Evolutionary conservation across 2,329 filamentous ascomycete genomes (phyloP), one percentile per base, ranked within the genome.

Genomic region (Dryadomyces quercivorus): DNA sequence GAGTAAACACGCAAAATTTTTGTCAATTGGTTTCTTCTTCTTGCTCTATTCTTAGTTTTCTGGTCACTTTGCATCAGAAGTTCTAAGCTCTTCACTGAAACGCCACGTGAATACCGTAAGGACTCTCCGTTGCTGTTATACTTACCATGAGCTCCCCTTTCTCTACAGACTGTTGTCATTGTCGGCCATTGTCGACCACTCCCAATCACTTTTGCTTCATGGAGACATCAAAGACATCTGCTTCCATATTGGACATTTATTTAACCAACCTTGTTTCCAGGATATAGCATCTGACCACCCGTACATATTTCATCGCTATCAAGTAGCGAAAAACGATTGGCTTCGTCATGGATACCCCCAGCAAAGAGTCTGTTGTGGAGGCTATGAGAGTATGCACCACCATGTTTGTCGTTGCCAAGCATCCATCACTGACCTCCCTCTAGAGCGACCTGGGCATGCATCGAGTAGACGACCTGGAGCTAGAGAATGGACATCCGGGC

Each of bases 381-480:
- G 54, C 54, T 4, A 56, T 56, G 54, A 53, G 31, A 20, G 54
- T 53, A 47, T n/a, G 20, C 20, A 3, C 12, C 34, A 3, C 15
- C n/a, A 38, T 48, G n/a, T 50, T 52, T 49, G n/a, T 43, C 18
- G 26, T n/a, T 2, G 21, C 16, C 2, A 21, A 8, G 10, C 4
- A 18, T 1, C 16, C 6, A 16, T 13, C 15, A 2, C 53, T 54
- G 21, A 54, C 38, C 1, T 20, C 8, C 2, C 6, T 4, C 7
- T 4, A 60, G 59, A 54, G 46, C n/a, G 59, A 60, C 16, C 53
- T 60, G 5, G 59, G 59, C 7, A 21, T 51, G 12, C 18, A 42
- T 1, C 55, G 59, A 3, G 56, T 60, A 3, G 55, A 60, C 20
- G 58, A 60, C 34, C 55, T 60, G 2, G 50, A 58, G 16, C 51